Evolutionary conservation across 306 rosid species (phyloP).

Genomic region (Vachellia pachyceras): DNA sequence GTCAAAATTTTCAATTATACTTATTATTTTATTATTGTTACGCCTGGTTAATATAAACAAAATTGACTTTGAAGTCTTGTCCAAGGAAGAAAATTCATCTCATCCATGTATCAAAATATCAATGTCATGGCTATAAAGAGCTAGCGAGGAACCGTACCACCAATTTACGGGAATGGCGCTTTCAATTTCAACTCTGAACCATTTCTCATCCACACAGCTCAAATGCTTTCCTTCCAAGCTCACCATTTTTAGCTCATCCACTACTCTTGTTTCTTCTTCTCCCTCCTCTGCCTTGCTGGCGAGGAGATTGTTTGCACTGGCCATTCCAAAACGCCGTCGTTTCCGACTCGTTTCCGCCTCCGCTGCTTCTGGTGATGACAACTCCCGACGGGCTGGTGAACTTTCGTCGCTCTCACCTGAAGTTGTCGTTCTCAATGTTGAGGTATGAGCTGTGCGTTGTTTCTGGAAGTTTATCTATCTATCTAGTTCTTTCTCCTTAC

Average conservation of each 20-base stretch:
- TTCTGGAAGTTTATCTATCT: neutral
- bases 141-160: neutral
- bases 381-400: conserved; percentile 44
- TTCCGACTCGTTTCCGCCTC: conserved; percentile 42
- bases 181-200: conserved; percentile 15
- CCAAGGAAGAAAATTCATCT: too few species aligned
- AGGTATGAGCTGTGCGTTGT: conserved; percentile 42
- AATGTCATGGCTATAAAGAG: too few species aligned
- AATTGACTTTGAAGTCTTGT: too few species aligned
- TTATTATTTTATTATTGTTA: too few species aligned
- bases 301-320: conserved; percentile 26
- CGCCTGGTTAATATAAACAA: too few species aligned
- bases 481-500: neutral
- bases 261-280: conserved; percentile 7
- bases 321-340: conserved; percentile 34
- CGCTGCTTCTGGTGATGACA: conserved; percentile 50
- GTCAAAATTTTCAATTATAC: too few species aligned
- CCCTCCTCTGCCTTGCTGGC: conserved; percentile 11
- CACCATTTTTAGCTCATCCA: conserved; percentile 31
- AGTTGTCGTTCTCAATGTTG: conserved; percentile 63
- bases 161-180: neutral
- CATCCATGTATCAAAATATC: too few species aligned
- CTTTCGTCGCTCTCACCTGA: conserved; percentile 44
- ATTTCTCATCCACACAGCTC: conserved; percentile 34
- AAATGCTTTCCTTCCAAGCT: conserved; percentile 18